Conservation (phyloP, 768 basidiomycete genomes). For the Collybia nuda region DNA sequence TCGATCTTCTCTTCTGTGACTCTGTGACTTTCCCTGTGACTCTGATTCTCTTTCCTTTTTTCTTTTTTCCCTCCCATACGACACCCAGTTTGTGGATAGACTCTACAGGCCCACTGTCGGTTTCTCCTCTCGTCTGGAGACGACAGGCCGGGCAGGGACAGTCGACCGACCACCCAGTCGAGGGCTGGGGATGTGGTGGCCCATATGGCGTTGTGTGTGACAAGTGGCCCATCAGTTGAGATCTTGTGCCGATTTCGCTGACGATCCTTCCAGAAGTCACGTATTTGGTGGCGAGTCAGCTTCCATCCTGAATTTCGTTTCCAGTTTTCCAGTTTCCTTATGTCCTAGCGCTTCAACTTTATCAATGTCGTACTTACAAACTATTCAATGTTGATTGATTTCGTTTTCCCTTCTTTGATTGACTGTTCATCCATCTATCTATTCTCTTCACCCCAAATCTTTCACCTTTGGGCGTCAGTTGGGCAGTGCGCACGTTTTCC, state of each 20-base stretch:
- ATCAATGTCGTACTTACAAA: not conserved
- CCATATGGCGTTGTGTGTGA: not conserved
- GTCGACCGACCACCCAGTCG: not conserved
- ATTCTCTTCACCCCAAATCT: slow-evolving; percentile 2
- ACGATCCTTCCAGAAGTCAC: no score
- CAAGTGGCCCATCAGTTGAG: not conserved
- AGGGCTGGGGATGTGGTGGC: no score
- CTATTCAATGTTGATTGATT: no score
- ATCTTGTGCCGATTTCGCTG: no score
- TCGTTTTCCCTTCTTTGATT: not conserved
- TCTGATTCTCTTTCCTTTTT: not conserved
- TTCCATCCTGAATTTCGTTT: no score
- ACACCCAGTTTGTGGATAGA: no score
- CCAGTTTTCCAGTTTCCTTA: no score
- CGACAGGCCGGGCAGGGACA: no score
- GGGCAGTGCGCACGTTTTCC: not conserved
- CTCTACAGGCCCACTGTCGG: no score
- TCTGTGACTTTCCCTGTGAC: not conserved
- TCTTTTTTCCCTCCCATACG: no score
- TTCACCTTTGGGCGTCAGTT: not conserved
- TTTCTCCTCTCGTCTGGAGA: no score
- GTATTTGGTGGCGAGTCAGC: no score
- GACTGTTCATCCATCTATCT: not conserved
- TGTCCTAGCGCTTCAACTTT: not conserved
- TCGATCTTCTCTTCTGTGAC: slow-evolving; percentile 17